These are phyloP conservation scores for Hypoxylon sp. DNA, from an alignment of 2,329 filamentous ascomycete genomes.

Conservation along the genomic window DNA sequence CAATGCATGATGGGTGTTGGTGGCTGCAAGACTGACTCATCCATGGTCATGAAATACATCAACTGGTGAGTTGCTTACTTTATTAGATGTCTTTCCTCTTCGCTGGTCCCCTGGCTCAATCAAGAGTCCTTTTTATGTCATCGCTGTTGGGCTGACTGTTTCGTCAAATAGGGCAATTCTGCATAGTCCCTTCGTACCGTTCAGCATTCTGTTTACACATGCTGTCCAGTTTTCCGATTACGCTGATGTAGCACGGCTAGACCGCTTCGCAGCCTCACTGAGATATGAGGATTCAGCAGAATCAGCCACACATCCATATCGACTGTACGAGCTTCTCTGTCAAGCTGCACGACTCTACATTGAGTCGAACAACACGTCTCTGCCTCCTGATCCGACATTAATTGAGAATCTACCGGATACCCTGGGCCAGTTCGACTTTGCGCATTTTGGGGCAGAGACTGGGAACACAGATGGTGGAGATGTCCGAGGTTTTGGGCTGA, in stretches of 20 bases:
- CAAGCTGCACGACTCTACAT: constrained; percentile 53
- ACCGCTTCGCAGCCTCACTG: constrained; percentile 55
- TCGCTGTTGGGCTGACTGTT: not conserved
- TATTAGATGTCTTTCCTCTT: not conserved
- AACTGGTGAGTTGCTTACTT: constrained; percentile 50
- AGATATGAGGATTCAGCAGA: constrained; percentile 28
- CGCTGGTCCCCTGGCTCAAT: too few relatives aligned
- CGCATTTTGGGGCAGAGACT: constrained; percentile 25
- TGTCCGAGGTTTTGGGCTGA: constrained; percentile 25
- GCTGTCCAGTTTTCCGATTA: constrained; percentile 50
- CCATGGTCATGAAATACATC: constrained; percentile 55
- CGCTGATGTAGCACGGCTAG: constrained; percentile 48
- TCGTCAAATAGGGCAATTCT: constrained; percentile 53
- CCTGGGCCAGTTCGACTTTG: constrained; percentile 36
- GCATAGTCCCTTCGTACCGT: constrained; percentile 57
- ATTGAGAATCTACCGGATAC: not conserved
- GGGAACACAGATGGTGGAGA: not conserved
- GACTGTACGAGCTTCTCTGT: constrained; percentile 55
- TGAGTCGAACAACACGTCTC: constrained; percentile 26
- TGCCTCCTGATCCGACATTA: not conserved
- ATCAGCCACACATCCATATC: constrained; percentile 53
- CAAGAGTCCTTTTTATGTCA: not conserved
- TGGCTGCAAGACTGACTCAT: constrained; percentile 31
- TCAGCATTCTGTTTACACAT: constrained; percentile 56
- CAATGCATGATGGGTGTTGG: constrained; percentile 52